These are phyloP conservation scores for Panicum hallii DNA, from an alignment of 202 grass and related monocot genomes.

Conservation along the genomic window DNA sequence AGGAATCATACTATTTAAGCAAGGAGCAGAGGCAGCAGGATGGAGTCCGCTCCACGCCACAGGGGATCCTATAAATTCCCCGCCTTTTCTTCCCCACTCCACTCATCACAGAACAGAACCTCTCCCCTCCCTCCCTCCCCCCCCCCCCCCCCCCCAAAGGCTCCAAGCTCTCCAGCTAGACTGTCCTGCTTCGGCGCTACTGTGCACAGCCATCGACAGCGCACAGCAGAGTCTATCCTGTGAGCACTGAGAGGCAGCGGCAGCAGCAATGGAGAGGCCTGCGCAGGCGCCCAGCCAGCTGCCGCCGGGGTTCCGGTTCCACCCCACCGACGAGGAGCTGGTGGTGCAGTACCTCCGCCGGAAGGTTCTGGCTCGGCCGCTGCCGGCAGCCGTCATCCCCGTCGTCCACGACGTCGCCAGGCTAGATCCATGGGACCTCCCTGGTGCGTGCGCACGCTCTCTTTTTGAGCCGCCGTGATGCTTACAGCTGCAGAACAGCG, in stretches of 20 bases:
- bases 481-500: background rate
- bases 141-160: background rate
- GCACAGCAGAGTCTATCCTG: background rate
- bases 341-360: slow-evolving; percentile 70
- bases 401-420: slow-evolving; percentile 50
- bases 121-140: background rate
- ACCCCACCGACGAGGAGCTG: slow-evolving; percentile 80
- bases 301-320: slow-evolving; percentile 83
- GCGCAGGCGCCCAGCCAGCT: slow-evolving; percentile 37
- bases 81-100: slow-evolving; percentile 48
- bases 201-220: slow-evolving; percentile 5
- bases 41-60: slow-evolving; percentile 52
- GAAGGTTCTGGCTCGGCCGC: slow-evolving; percentile 53
- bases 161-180: slow-evolving; percentile 17
- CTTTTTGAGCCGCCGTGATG: background rate
- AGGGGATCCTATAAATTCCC: slow-evolving; percentile 50
- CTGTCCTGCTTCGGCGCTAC: slow-evolving; percentile 18
- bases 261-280: background rate
- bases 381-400: slow-evolving; percentile 74
- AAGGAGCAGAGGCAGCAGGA: slow-evolving; percentile 33
- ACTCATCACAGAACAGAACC: slow-evolving; percentile 36
- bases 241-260: background rate
- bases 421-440: slow-evolving; percentile 67
- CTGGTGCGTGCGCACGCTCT: slow-evolving; percentile 31
- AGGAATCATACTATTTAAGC: slow-evolving; percentile 58